A percentile compares a stretch with the other conserved stretches of the same genome.
These are phyloP conservation scores for Colletotrichum liriopes DNA, from an alignment of 2,329 filamentous ascomycete genomes.

Conservation along the genomic window DNA sequence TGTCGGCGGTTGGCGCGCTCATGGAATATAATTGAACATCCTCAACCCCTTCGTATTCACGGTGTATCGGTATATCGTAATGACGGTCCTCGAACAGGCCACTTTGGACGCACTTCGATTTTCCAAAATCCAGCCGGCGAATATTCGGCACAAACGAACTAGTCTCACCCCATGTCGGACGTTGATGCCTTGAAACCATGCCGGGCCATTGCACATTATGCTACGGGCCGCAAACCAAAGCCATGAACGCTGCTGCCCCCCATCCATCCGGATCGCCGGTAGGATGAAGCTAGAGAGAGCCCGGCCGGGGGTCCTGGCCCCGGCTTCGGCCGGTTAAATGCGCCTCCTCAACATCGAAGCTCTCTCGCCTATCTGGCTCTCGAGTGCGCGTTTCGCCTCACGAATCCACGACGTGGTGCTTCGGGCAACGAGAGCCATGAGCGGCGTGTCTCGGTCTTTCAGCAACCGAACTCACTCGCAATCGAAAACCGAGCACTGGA, in stretches of 20 bases:
- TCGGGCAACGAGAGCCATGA: not conserved
- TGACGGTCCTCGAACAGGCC: not conserved
- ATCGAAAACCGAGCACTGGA: not conserved
- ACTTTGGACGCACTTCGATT: not conserved
- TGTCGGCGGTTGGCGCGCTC: not conserved
- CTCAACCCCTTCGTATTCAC: not conserved
- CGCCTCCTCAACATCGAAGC: not conserved
- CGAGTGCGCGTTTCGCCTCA: too few relatives aligned
- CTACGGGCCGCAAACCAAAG: conserved; percentile 29
- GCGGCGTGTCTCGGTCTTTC: not conserved
- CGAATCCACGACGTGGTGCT: not conserved
- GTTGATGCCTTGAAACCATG: conserved; percentile 33
- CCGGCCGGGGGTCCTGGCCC: conserved; percentile 32
- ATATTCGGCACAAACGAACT: not conserved
- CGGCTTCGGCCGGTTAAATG: not conserved
- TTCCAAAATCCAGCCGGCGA: not conserved
- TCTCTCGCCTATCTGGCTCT: not conserved
- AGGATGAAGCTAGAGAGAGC: conserved; percentile 6
- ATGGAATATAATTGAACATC: not conserved
- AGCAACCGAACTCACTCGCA: not conserved
- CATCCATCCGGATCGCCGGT: conserved; percentile 20
- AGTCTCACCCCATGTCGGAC: conserved; percentile 23
- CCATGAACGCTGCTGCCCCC: conserved; percentile 21
- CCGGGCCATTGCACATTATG: conserved; percentile 33
- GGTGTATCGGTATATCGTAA: not conserved